Evolutionary conservation across 2,329 filamentous ascomycete species (phyloP), one percentile per base, ranked within the genome.

Genomic region (Cordyceps cateniannulata): DNA sequence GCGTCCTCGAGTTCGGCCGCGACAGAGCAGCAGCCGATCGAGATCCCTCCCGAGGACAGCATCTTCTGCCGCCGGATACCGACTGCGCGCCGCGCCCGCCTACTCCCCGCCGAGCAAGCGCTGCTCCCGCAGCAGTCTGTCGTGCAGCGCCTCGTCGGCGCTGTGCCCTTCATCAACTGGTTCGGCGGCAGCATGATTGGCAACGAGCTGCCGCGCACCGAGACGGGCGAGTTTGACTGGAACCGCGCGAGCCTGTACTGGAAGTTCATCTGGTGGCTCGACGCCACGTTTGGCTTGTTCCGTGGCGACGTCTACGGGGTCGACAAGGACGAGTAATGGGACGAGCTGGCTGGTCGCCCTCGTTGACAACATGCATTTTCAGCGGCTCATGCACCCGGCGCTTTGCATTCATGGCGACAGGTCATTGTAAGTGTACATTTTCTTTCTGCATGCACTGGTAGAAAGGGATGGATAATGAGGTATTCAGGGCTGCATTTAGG

Each of bases 161-260:
- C 81, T 59, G 83, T 91, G 45, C 89, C 89, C 2, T 80, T 91
- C 63, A 75, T 91, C 63, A 83, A 82, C 66, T 91, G 87, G 85
- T 88, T 92, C 69, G 86, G 85, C 50, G 86, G 77, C 65, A 85
- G 77, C 67, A 85, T 93, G 72, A 92, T 93, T 68, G 90, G 90
- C 6, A 86, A 85, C 69, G 82, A 88, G 70, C 85, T 93, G 44
- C 90, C 90, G 8, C 81, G 88, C 47, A 87, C 81, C 58, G 88
- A 91, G 58, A 79, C 82, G 48, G 90, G 90, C 61, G 85, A 85
- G 47, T 93, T 96, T 67, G 93, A 97, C 72, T 89, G 86, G 79
- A 83, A 84, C 47, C 76, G 76, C 50, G 85, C 85, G 12, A 87
- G 84, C 63, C 72, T 88, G 63, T 88, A 88, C 74, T 88, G 85